phyloP scores from a whole-genome alignment of 441 rosid genomes.

The Pelargonium citronellum region DNA sequence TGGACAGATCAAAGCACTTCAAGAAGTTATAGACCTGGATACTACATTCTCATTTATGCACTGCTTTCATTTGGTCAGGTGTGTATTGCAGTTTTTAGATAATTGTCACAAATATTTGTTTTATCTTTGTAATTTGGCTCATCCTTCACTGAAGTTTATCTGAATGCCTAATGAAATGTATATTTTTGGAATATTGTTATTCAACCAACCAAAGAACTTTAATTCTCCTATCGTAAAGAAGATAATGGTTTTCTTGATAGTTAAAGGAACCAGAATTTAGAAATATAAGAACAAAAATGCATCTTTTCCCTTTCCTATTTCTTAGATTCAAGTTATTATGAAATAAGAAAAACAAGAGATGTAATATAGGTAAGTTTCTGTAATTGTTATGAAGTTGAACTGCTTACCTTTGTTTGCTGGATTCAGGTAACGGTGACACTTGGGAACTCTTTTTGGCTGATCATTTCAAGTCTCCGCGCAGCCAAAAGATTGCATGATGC shows the following conservation, averaged over 20 bases:
- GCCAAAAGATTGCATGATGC: conserved; percentile 87
- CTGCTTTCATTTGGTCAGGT: conserved; percentile 88
- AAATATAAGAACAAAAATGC: too few relatives aligned
- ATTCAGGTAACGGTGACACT: conserved; percentile 79
- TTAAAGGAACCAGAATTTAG: too few relatives aligned
- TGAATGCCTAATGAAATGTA: neutral
- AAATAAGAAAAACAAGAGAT: neutral
- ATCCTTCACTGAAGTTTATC: neutral
- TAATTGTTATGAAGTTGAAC: neutral
- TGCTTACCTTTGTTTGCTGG: conserved; percentile 10
- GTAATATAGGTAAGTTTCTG: neutral
- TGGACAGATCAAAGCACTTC: conserved; percentile 82
- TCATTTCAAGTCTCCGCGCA: conserved; percentile 77
- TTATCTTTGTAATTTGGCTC: neutral
- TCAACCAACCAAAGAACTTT: neutral
- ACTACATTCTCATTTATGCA: conserved; percentile 66
- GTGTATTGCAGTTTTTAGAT: conserved; percentile 16
- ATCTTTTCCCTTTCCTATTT: neutral
- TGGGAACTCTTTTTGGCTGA: conserved; percentile 87
- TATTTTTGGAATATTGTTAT: neutral
- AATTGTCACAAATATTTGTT: conserved; percentile 2
- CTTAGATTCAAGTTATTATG: neutral
- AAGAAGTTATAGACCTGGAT: conserved; percentile 55
- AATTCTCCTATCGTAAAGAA: neutral
- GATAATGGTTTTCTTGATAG: neutral